Evolutionary conservation across 495 filamentous ascomycete genomes (phyloP).

Genomic region (Rostrohypoxylon terebratum): DNA sequence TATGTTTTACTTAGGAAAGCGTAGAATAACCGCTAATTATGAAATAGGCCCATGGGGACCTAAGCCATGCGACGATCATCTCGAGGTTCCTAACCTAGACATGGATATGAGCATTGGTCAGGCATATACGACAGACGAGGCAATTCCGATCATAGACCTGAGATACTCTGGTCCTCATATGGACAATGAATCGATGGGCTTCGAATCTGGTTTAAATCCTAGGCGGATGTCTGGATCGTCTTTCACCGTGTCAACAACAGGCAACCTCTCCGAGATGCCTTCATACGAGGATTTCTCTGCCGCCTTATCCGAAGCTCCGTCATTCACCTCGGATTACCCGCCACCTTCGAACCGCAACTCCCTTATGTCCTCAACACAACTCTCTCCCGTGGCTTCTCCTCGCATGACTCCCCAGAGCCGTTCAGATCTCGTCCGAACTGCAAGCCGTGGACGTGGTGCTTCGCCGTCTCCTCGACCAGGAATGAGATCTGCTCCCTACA

Average conservation of each 20-base stretch:
- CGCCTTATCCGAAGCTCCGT: constrained; percentile 66
- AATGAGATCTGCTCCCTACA: constrained; percentile 73
- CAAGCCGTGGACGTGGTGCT: constrained; percentile 68
- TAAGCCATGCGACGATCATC: constrained; percentile 63
- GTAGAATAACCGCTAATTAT: constrained; percentile 42
- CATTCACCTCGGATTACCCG: constrained; percentile 67
- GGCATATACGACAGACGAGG: constrained; percentile 66
- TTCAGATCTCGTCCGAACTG: constrained; percentile 67
- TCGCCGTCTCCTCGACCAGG: constrained; percentile 74
- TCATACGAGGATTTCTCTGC: constrained; percentile 71
- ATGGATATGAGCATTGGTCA: constrained; percentile 66
- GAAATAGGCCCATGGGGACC: constrained; percentile 60
- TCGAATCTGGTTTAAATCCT: constrained; percentile 57
- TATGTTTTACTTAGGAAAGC: constrained; percentile 52
- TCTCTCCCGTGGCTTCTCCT: constrained; percentile 69
- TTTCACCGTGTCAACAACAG: constrained; percentile 68
- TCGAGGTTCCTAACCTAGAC: constrained; percentile 61
- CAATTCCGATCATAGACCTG: constrained; percentile 66
- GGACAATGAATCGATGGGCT: constrained; percentile 56
- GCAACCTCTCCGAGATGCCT: constrained; percentile 66
- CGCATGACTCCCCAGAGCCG: constrained; percentile 68
- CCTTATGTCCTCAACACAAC: constrained; percentile 68
- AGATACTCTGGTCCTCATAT: constrained; percentile 55
- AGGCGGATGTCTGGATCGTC: constrained; percentile 70
- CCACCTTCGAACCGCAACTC: constrained; percentile 68